Evolutionary conservation across 805 yeast species (phyloP).

Genomic region (Candida broadrunensis): DNA sequence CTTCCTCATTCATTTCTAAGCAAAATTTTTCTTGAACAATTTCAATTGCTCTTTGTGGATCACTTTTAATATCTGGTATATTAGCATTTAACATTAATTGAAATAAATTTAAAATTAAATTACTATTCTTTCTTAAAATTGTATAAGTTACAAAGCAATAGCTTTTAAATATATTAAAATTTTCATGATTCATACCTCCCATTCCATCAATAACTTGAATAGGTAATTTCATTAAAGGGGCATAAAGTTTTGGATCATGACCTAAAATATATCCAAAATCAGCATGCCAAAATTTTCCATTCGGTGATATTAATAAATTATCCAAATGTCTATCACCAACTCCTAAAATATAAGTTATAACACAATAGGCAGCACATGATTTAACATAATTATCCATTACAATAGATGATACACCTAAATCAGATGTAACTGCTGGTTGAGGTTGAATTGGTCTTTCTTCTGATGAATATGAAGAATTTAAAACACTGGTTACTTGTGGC

Average conservation of each 20-base stretch:
- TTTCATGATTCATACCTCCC: conserved; percentile 89
- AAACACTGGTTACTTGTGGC: conserved; percentile 22
- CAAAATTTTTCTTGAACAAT: conserved; percentile 94
- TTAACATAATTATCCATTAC: conserved; percentile 93
- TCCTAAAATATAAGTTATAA: conserved; percentile 88
- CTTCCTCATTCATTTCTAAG: conserved; percentile 90
- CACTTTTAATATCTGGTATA: conserved; percentile 84
- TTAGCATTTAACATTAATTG: conserved; percentile 92
- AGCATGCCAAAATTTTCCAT: conserved; percentile 93
- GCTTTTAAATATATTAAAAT: conserved; percentile 81
- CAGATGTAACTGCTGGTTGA: conserved; percentile 34
- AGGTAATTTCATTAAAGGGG: conserved; percentile 96
- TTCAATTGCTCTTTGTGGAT: conserved; percentile 81
- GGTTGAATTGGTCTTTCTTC: conserved; percentile 10
- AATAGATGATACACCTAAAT: conserved; percentile 51
- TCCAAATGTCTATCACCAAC: conserved; percentile 98
- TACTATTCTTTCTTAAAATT: conserved; percentile 84
- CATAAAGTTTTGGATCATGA: conserved; percentile 97
- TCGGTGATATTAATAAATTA: conserved; percentile 72
- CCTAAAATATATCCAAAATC: conserved; percentile 97
- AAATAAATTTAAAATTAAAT: conserved; percentile 83
- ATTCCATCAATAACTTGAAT: conserved; percentile 96
- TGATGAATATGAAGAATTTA: conserved; percentile 9
- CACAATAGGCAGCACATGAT: conserved; percentile 97
- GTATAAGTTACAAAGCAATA: conserved; percentile 94